Percentiles rank a stretch among this genome's conserved stretches.
Evolutionary conservation across 768 basidiomycete genomes (phyloP).

Genomic region (Stropharia rugosoannulata): DNA sequence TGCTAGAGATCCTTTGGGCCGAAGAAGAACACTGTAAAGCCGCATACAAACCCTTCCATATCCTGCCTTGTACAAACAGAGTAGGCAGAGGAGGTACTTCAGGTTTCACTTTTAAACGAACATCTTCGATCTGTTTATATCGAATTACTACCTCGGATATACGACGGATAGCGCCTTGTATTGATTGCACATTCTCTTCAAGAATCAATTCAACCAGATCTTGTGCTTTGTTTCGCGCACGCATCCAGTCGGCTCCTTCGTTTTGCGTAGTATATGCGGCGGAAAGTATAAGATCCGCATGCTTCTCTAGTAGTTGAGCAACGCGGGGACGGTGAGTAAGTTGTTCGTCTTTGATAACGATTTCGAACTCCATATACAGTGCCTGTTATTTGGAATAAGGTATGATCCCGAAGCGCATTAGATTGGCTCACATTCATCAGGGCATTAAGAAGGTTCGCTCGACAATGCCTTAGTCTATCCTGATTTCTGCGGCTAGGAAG

Average conservation of each 20-base stretch:
- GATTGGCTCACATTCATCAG: constrained; percentile 58
- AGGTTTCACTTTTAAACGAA: background rate
- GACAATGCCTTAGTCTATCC: constrained; percentile 58
- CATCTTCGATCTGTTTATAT: constrained; percentile 11
- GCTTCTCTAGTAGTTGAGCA: constrained; percentile 13
- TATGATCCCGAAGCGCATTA: background rate
- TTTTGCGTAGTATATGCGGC: constrained; percentile 35
- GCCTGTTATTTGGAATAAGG: background rate
- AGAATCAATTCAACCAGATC: constrained; percentile 33
- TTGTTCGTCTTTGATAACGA: constrained; percentile 25
- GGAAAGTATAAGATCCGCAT: constrained; percentile 34
- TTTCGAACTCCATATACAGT: constrained; percentile 9
- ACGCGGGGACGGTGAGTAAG: too few relatives aligned
- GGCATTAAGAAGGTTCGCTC: constrained; percentile 58
- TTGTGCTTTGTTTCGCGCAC: constrained; percentile 32
- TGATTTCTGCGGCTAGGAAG: constrained; percentile 82
- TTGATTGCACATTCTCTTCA: constrained; percentile 28
- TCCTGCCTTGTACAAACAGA: constrained; percentile 46
- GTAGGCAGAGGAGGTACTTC: constrained; percentile 23
- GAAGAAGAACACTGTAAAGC: constrained; percentile 54
- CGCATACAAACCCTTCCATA: constrained; percentile 73
- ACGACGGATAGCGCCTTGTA: constrained; percentile 27
- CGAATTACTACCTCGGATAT: constrained; percentile 30
- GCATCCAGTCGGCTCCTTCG: constrained; percentile 31
- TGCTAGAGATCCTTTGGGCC: constrained; percentile 55